Base-by-base conservation (phyloP, 1,284 basidiomycete species). In the Dichomitus squalens region DNA sequence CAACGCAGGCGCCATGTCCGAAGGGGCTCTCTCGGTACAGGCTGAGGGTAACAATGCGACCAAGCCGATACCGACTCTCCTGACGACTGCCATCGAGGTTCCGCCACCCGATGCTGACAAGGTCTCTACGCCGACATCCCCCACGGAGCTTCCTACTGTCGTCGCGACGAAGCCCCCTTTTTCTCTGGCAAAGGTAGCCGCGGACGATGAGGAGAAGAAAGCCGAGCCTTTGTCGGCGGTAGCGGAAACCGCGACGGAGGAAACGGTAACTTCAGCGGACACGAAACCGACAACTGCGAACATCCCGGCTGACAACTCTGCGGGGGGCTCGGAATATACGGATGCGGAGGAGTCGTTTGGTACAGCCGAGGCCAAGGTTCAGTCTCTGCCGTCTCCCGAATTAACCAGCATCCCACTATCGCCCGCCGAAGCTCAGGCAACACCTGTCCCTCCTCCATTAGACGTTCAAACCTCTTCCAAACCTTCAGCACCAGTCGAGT, bases 101-200 rank as follows among this genome's bases (percentile, higher is more conserved):
- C 23, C 48, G 20, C n/a, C 23, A 9, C 7, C 25, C 29, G 6
- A 12, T 7, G 4, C 50, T 2, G 44, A 47, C 14, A 18, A 49
- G 25, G n/a, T 29, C 18, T 49, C 48, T 21, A 36, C 51, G 5
- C 58, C 58, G 9, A 50, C 47, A 5, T 56, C 61, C 7, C 47
- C 61, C 5, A 47, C 29, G 16, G 56, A 57, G 5, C 35, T 60
- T 9, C 49, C 58, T 7, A 60, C 61, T 3, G 61, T 58, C 9
- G 57, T 59, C 21, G 54, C 58, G 4, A 44, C 47, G 8, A 58
- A 58, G 29, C 56, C 61, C 3, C 58, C 61, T 2, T 33, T 23
- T 2, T 12, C 23, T 1, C 31, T 57, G 2, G 50, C 46, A 29
- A 33, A 16, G 29, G n/a, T n/a, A 18, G 7, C 39, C 3, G 5